Evolutionary conservation across 163 green algal species (phyloP), one percentile per base, ranked within the genome.

Genomic region (Chlamydomonas reinhardtii): DNA sequence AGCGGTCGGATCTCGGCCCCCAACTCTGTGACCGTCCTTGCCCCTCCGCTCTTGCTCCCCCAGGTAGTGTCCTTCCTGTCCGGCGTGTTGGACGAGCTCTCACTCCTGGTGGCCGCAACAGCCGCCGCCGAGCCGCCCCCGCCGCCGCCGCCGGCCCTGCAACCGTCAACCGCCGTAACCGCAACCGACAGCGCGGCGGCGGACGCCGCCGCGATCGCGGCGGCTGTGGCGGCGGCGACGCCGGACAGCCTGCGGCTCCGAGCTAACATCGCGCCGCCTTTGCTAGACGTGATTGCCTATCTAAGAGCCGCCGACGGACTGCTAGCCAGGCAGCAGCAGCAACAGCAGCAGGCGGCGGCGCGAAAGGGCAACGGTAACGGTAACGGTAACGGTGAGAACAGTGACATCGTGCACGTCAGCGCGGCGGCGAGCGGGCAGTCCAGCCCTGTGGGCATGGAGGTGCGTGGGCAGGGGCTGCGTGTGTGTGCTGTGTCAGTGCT

Each of bases 31-130:
- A 8, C 39, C n/a, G n/a, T n/a, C 39, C 39, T 48, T 8, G 39
- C 5, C 39, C 39, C 39, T 8, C 39, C 39, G 39, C 39, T 48
- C n/a, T n/a, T n/a, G 8, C 39, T 14, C 39, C 5, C 39, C 0
- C 85, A 88, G 79, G 86, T 90, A 0, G 73, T 54, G 24, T 4
- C 25, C 11, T 90, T 77, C 54, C 87, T 80, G 86, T 19, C 16
- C 29, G 54, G 29, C 29, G 35, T 84, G 37, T 14, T 86, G 65
- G 34, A 37, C 35, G 86, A 90, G 86, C 79, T 90, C 34, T 35
- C 27, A 6, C 12, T 20, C 0, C 25, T 35, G 14, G n/a, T 71
- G 65, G 29, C 29, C 27, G 65, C 29, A 37, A 29, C 29, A 5
- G 22, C 59, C 35, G 25, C 62, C 35, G 15, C 48, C 48, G 48